These are phyloP conservation scores for Sutorius eximius DNA, from an alignment of 1,284 basidiomycete genomes.

Conservation along the genomic window DNA sequence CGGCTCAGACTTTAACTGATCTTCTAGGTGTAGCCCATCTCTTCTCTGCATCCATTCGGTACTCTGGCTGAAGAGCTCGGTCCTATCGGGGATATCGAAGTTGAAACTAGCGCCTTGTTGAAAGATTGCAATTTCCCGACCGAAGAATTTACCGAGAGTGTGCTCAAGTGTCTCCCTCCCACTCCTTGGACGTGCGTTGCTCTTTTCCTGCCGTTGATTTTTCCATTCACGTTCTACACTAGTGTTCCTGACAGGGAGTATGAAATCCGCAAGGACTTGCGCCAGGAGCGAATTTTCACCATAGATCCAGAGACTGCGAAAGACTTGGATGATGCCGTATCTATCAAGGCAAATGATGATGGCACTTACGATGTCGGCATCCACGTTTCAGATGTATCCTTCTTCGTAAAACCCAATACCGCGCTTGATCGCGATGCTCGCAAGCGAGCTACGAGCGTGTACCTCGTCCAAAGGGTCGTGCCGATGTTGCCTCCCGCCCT, in stretches of 20 bases:
- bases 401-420: conserved; percentile 95
- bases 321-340: conserved; percentile 94
- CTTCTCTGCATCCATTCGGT: conserved; percentile 97
- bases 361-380: conserved; percentile 91
- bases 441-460: conserved; percentile 96
- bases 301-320: conserved; percentile 90
- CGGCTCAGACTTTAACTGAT: conserved; percentile 11
- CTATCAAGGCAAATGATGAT: conserved; percentile 85
- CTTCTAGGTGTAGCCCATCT: conserved; percentile 64
- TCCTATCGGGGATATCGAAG: conserved; percentile 96
- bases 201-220: background rate
- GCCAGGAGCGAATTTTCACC: conserved; percentile 84
- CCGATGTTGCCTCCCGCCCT: conserved; percentile 95
- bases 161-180: conserved; percentile 94
- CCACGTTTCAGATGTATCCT: conserved; percentile 94
- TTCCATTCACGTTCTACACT: conserved; percentile 12
- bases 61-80: conserved; percentile 98
- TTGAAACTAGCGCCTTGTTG: conserved; percentile 94
- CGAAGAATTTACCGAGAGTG: conserved; percentile 90
- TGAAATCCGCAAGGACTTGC: conserved; percentile 85
- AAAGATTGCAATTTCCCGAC: conserved; percentile 99
- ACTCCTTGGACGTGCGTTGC: conserved; percentile 84
- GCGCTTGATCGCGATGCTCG: conserved; percentile 96
- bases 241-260: conserved; percentile 92
- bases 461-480: conserved; percentile 92